A percentile compares a stretch with the other conserved stretches of the same genome.
Conservation (phyloP, 2,329 filamentous ascomycete species). For the Bimuria novae-zelandiae region DNA sequence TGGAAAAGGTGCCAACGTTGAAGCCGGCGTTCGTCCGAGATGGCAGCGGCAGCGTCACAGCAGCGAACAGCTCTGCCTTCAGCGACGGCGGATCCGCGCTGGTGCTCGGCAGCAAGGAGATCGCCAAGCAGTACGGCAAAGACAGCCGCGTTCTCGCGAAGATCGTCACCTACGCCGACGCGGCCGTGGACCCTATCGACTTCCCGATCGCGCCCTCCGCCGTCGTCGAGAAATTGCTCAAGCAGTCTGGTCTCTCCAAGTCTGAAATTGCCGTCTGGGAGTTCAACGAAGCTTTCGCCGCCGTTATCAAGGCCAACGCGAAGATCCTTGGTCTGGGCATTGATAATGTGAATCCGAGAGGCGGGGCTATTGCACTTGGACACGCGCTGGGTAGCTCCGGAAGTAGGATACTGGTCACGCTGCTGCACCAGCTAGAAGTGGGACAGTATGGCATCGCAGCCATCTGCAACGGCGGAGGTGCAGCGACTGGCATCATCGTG, state of each 20-base stretch:
- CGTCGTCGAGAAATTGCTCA: conserved; percentile 86
- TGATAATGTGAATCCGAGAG: conserved; percentile 83
- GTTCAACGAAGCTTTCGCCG: conserved; percentile 97
- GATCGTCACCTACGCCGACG: conserved; percentile 85
- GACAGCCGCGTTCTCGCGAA: conserved; percentile 83
- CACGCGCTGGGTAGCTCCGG: conserved; percentile 94
- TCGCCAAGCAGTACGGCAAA: conserved; percentile 79
- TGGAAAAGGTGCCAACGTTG: conserved; percentile 81
- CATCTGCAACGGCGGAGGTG: conserved; percentile 96
- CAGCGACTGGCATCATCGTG: conserved; percentile 87
- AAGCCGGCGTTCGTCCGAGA: conserved; percentile 91
- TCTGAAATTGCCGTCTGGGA: conserved; percentile 95
- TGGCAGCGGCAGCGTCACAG: conserved; percentile 90
- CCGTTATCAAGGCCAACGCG: conserved; percentile 91
- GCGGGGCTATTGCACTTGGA: conserved; percentile 88
- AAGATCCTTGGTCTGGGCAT: conserved; percentile 84
- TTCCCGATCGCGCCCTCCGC: conserved; percentile 93
- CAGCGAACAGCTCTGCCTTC: conserved; percentile 90
- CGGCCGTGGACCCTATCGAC: conserved; percentile 86
- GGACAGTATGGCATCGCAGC: conserved; percentile 95
- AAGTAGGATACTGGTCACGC: conserved; percentile 83
- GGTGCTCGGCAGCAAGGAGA: conserved; percentile 78
- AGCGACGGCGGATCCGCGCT: conserved; percentile 94
- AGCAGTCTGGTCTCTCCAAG: conserved; percentile 86
- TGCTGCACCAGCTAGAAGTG: conserved; percentile 87